A percentile compares a stretch with the other conserved stretches of the same genome.
phyloP scores from a whole-genome alignment of 1,284 basidiomycete genomes.

The Cystobasidium slooffiae region DNA sequence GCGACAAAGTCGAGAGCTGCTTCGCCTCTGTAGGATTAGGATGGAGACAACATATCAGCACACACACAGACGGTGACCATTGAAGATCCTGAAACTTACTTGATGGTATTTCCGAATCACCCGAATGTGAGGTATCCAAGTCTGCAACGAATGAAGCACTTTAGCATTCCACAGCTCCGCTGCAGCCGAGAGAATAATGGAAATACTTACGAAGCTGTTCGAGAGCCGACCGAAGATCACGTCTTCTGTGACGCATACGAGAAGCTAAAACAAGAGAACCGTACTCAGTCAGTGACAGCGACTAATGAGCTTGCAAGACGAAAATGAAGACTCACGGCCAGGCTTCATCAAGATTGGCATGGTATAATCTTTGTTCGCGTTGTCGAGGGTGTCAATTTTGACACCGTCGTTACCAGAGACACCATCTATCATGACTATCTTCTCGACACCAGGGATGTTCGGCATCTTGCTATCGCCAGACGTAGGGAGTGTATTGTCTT shows the following conservation, averaged over 20 bases:
- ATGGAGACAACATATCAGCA: background rate
- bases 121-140: background rate
- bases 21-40: background rate
- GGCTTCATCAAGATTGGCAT: background rate
- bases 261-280: background rate
- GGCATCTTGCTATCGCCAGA: background rate
- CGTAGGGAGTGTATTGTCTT: no score
- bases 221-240: background rate
- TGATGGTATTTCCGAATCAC: background rate
- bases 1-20: background rate
- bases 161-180: background rate
- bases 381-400: background rate
- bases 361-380: background rate
- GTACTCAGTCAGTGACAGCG: no score
- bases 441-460: slow-evolving; percentile 6
- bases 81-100: background rate
- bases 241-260: slow-evolving; percentile 6
- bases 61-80: background rate
- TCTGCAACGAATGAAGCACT: background rate
- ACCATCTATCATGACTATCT: background rate
- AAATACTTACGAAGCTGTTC: background rate
- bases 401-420: slow-evolving; percentile 1
- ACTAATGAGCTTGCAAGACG: no score
- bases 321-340: background rate
- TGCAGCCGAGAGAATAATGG: no score